Base-by-base conservation (phyloP, 129 eudicot species). In the Silybum marianum region DNA sequence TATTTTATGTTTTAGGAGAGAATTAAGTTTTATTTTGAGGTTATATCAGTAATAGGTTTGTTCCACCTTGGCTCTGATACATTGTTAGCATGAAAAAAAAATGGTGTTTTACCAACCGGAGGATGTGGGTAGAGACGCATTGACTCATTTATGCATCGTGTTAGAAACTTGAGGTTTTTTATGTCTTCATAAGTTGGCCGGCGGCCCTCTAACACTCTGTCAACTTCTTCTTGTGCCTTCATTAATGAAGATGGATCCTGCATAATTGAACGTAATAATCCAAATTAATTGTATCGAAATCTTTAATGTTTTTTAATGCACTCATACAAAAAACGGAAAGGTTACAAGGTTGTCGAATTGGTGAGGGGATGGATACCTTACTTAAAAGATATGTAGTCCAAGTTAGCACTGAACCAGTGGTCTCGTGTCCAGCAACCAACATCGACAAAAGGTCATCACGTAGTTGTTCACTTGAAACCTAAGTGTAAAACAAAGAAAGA, bases 341-440 rank as follows among this genome's bases (percentile, higher is more conserved):
- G 6, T 74, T 28, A 81, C 24, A 42, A 81, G 75, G 66, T 74
- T 40, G 19, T 28, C 13, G 9, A 68, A 81, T 46, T 62, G 22
- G 42, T 60, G 21, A 60, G 38, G 62, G 65, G 48, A 66, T 88
- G 65, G 48, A 66, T 88, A 95, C 99, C 98, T 95, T 95, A 83
- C 99, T 91, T 79, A 93, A 86, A 75, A 95, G 93, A 88, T 93
- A 93, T 1, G 93, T 67, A 12, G 97, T 95, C 99, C 99, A 95
- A 2, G 98, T 95, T 60, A 95, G 84, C 79, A 95, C 97, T 7
- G 98, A 95, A 83, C 95, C 99, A 21, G 99, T 93, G 66, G 99
- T 93, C 85, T 95, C 99, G 80, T 95, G 99, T 51, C 99, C 99
- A 46, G 99, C 99, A 83, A 95, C 99, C 85, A 95, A 87, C 99